Conservation (phyloP, 495 filamentous ascomycete species). For the Xylaria scruposa region DNA sequence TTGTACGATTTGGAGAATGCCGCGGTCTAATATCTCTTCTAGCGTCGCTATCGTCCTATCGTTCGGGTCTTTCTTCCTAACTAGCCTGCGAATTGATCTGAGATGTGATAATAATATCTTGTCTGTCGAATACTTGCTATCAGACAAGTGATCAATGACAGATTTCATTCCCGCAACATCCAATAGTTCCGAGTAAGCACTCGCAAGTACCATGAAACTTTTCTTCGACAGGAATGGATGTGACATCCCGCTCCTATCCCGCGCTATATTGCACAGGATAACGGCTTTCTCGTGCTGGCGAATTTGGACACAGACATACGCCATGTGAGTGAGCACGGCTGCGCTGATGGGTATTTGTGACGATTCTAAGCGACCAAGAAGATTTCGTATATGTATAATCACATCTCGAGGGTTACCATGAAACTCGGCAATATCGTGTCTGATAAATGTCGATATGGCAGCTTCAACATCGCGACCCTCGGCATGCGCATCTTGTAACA, state of each 20-base stretch:
- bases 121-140: constrained; percentile 42
- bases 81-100: constrained; percentile 38
- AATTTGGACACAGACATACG: constrained; percentile 38
- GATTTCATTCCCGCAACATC: constrained; percentile 43
- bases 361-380: constrained; percentile 39
- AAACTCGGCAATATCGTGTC: constrained; percentile 38
- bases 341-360: constrained; percentile 38
- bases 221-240: constrained; percentile 44
- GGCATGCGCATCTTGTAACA: constrained; percentile 43
- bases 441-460: constrained; percentile 40
- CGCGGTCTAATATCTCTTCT: constrained; percentile 25
- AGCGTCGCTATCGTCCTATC: constrained; percentile 18
- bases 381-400: constrained; percentile 34
- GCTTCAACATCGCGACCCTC: constrained; percentile 43
- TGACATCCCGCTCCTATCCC: constrained; percentile 29
- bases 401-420: constrained; percentile 20
- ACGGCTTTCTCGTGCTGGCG: constrained; percentile 44
- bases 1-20: background rate
- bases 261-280: constrained; percentile 45
- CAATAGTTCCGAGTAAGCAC: constrained; percentile 44
- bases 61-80: constrained; percentile 26
- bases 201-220: constrained; percentile 50
- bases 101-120: constrained; percentile 38
- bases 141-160: constrained; percentile 38
- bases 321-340: constrained; percentile 47